These are phyloP conservation scores for Wolfiporia cocos DNA, from an alignment of 1,284 basidiomycete genomes.

Conservation along the genomic window DNA sequence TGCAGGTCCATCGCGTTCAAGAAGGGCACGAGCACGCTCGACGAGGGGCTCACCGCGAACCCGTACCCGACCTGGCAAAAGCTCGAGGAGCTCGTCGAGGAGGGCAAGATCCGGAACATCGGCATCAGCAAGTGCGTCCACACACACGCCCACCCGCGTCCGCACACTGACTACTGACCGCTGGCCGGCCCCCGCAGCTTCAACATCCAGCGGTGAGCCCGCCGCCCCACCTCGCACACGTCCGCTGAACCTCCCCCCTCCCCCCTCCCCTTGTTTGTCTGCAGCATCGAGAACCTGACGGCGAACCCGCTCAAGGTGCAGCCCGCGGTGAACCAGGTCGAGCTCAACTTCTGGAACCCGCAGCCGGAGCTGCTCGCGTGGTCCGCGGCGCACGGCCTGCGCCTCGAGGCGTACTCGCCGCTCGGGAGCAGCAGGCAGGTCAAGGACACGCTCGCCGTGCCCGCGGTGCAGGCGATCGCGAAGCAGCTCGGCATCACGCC, in stretches of 20 bases:
- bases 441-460: conserved; percentile 44
- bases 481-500: conserved; percentile 64
- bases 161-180: too few relatives aligned
- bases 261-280: too few relatives aligned
- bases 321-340: conserved; percentile 82
- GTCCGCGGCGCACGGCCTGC: conserved; percentile 56
- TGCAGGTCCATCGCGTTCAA: conserved; percentile 66
- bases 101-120: conserved; percentile 79
- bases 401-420: conserved; percentile 78
- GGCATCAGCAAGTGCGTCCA: conserved; percentile 68
- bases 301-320: conserved; percentile 66
- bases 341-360: conserved; percentile 78
- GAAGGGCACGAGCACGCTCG: conserved; percentile 45
- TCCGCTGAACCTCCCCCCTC: too few relatives aligned
- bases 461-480: conserved; percentile 43
- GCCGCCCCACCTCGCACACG: too few relatives aligned
- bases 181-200: conserved; percentile 32
- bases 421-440: conserved; percentile 63
- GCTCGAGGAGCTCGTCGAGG: conserved; percentile 74
- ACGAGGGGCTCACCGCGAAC: conserved; percentile 62
- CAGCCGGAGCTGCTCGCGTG: conserved; percentile 78
- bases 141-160: neutral
- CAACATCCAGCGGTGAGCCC: conserved; percentile 39
- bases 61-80: conserved; percentile 82
- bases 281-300: conserved; percentile 56